Base-by-base conservation (phyloP, 768 basidiomycete species). In the Calvatia gigantea region DNA sequence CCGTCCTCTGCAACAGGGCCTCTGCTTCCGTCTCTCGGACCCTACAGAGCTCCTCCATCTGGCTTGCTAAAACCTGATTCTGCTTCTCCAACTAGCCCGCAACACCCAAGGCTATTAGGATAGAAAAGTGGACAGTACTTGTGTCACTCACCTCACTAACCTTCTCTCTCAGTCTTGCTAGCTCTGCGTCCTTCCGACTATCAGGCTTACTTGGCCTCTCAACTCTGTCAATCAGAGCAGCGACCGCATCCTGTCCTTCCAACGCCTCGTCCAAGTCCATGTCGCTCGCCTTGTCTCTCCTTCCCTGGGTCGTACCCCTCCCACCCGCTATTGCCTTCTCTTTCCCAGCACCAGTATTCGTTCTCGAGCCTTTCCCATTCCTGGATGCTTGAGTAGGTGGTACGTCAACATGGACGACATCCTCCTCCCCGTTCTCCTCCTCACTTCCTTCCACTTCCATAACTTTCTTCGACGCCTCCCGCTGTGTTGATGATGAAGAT, bases 21-120 rank as follows among this genome's bases (percentile, higher is more conserved):
- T 92, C 89, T 27, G 87, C 71, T 57, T 91, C 90, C 4, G 88
- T 87, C 37, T 74, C 67, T 42, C 87, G 80, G 37, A 84, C 69
- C 31, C 76, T 73, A 50, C 81, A 75, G 6, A 82, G 65, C 57
- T 88, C 83, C 38, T 89, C 80, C 15, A 91, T 59, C 54, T 86
- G 84, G 15, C 72, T 67, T 32, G 74, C 72, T 1, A 90, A 64
- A 23, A 73, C 66, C 28, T 77, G 71, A 21, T 79, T 74, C 46
- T 79, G 77, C n/a, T 62, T 61, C 53, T 78, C 66, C 12, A 72
- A 65, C 80, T 82, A 60, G 43, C n/a, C 56, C 9, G 32, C 38
- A 23, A 11, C 41, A 42, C n/a, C 6, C 19, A 42, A 19, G 15
- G 9, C 19, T 31, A 58, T 49, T 23, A 60, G 35, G 21, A 25